Evolutionary conservation across 2,329 filamentous ascomycete genomes (phyloP).

Genomic region (Fusarium mangiferae): DNA sequence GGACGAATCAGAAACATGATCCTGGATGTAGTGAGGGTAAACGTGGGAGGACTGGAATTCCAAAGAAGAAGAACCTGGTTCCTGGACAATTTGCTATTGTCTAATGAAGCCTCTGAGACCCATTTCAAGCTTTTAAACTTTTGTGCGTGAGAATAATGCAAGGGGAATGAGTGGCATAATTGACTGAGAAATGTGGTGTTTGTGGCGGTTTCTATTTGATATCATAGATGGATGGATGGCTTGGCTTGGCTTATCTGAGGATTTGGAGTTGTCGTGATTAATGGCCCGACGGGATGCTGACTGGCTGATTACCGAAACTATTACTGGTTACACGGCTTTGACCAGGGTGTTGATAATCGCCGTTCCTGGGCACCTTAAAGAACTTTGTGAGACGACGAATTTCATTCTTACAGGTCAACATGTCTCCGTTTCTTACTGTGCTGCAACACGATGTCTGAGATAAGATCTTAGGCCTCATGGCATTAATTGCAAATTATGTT

Average conservation of each 20-base stretch:
- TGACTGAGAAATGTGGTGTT: neutral
- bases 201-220: slow-evolving; percentile 19
- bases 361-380: slow-evolving; percentile 1
- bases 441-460: slow-evolving; percentile 10
- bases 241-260: slow-evolving; percentile 40
- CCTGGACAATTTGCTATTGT: neutral
- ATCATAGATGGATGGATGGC: neutral
- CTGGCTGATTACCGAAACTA: slow-evolving; percentile 9
- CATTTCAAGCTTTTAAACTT: neutral
- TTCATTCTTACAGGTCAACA: neutral
- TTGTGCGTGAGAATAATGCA: neutral
- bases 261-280: slow-evolving; percentile 40
- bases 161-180: neutral
- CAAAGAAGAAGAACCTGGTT: neutral
- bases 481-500: neutral
- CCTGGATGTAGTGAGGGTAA: neutral
- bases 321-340: slow-evolving; percentile 14
- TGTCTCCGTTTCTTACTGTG: neutral
- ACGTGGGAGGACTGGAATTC: neutral
- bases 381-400: neutral
- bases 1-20: slow-evolving; percentile 26
- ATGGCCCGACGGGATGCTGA: slow-evolving; percentile 26
- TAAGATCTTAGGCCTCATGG: slow-evolving; percentile 14
- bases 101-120: neutral
- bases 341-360: neutral